Evolutionary conservation across 1,284 basidiomycete species (phyloP).

Genomic region (Leccinum griseonigrum): DNA sequence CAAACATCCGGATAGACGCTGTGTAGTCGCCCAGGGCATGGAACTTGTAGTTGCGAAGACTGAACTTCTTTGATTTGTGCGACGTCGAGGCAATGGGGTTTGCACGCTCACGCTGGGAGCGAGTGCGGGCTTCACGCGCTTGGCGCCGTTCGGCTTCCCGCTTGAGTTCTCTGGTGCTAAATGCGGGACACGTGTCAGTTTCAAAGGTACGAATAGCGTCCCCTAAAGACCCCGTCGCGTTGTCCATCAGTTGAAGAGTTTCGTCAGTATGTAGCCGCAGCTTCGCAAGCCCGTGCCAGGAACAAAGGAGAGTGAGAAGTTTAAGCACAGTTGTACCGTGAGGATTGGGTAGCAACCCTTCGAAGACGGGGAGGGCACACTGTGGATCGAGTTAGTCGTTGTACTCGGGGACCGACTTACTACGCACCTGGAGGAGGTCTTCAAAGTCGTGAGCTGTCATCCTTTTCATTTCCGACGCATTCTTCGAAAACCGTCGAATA

Average conservation of each 20-base stretch:
- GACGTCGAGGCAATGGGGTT: neutral
- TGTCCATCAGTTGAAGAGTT: neutral
- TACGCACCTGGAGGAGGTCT: too few species aligned
- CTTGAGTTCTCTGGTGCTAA: neutral
- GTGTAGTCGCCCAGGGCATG: neutral
- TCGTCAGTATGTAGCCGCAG: neutral
- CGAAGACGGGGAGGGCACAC: too few species aligned
- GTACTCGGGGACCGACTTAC: too few species aligned
- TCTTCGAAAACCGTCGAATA: too few species aligned
- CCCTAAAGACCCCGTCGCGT: neutral
- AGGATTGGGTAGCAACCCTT: too few species aligned
- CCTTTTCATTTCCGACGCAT: too few species aligned
- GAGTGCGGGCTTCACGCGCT: neutral
- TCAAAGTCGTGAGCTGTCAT: too few species aligned
- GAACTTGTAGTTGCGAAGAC: neutral
- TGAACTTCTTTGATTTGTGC: neutral
- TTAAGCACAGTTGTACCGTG: neutral
- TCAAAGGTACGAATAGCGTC: neutral
- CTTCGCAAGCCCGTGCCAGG: neutral
- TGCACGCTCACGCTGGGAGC: neutral
- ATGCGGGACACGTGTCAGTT: neutral
- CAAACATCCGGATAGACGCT: neutral
- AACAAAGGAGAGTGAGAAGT: neutral
- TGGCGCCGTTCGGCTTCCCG: neutral
- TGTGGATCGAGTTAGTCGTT: too few species aligned